Base-by-base conservation (phyloP, 2,329 filamentous ascomycete genomes). In the Laburnicola sp. region DNA sequence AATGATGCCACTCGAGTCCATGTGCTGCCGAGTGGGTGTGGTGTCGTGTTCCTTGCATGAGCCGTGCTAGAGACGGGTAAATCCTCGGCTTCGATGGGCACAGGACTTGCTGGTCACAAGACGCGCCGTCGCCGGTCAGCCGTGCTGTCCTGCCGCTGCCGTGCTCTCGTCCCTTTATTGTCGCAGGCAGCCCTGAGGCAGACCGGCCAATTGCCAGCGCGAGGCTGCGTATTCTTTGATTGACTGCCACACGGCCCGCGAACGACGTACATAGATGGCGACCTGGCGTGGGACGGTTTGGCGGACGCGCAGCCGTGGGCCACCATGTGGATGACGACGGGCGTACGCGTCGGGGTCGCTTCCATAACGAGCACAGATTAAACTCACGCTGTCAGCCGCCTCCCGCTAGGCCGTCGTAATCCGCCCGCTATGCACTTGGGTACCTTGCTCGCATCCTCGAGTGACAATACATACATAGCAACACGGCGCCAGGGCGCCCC, bases 231-330 rank as follows among this genome's bases (percentile, higher is more conserved):
- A 58, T 63, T 54, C 46, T 62, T 71, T 69, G 60, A 69, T 69
- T 70, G 66, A 62, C 56, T 68, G 62, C 66, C 68, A 70, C 66
- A 71, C 68, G 61, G 59, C 62, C 35, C 36, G 23, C n/a, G 16
- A 53, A 41, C 48, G 39, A 48, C 55, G 54, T 41, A 59, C 38
- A 48, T 55, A 48, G 60, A 63, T 60, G 64, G 62, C 57, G 60
- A 63, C 52, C n/a, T 56, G 54, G 34, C 36, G 36, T 54, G 44
- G 28, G 28, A 30, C 10, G 28, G 28, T 6, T 30, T 6, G 28
- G 10, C 10, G 28, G 28, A 30, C 10, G 28, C 28, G 6, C 28
- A 6, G 28, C 6, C 28, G 28, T 6, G 31, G 26, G 16, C 43
- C 30, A 34, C 43, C 42, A 32, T 45, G 43, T 27, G 32, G 16